phyloP scores from a whole-genome alignment of 768 basidiomycete genomes.

The Psilocybe sp. region DNA sequence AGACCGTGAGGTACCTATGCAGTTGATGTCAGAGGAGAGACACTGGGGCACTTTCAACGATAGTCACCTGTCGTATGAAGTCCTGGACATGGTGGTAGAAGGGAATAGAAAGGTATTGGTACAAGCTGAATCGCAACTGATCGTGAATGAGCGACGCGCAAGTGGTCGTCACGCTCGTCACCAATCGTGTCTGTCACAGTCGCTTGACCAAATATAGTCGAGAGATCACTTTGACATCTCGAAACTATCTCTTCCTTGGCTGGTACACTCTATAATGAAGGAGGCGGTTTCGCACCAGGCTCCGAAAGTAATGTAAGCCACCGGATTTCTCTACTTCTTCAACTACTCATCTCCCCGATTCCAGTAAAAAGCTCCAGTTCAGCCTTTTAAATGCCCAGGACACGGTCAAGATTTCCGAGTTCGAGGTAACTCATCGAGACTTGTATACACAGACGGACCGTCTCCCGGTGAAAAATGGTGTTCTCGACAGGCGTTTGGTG shows the following conservation, averaged over 20 bases:
- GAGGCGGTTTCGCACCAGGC: slow-evolving; percentile 76
- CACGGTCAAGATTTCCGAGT: slow-evolving; percentile 93
- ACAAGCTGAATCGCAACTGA: slow-evolving; percentile 9
- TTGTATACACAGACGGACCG: slow-evolving; percentile 84
- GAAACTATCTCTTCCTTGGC: slow-evolving; percentile 9
- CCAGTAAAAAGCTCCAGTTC: slow-evolving; percentile 94
- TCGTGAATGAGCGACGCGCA: slow-evolving; percentile 45
- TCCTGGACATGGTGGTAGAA: slow-evolving; percentile 74
- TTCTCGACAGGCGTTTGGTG: slow-evolving; percentile 89
- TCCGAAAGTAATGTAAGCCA: slow-evolving; percentile 76
- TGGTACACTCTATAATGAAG: slow-evolving; percentile 53
- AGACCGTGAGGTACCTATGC: slow-evolving; percentile 87
- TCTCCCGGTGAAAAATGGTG: slow-evolving; percentile 86
- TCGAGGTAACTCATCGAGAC: slow-evolving; percentile 91
- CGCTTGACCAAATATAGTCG: slow-evolving; percentile 1
- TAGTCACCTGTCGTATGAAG: slow-evolving; percentile 86
- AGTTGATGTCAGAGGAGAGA: background rate
- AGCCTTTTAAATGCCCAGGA: slow-evolving; percentile 92
- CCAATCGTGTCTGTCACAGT: slow-evolving; percentile 30
- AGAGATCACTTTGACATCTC: background rate
- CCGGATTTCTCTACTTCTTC: background rate
- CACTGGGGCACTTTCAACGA: background rate
- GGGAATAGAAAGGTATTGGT: slow-evolving; percentile 18
- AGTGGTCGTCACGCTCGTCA: slow-evolving; percentile 43
- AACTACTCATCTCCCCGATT: slow-evolving; percentile 5